phyloP scores from a whole-genome alignment of 495 filamentous ascomycete genomes.

The Penicillium waksmanii region DNA sequence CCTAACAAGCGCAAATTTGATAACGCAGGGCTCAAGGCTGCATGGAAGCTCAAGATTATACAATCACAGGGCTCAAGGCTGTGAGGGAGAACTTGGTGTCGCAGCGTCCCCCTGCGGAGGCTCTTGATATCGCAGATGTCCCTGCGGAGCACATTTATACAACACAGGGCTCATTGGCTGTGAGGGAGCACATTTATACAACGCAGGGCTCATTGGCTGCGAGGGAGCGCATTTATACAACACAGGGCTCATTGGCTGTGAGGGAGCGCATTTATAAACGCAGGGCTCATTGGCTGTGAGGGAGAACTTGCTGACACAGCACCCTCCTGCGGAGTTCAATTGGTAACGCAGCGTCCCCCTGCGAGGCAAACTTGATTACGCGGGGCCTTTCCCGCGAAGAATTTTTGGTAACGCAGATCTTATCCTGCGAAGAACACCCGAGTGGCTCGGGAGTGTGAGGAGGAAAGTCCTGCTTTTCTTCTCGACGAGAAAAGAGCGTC shows the following conservation, averaged over 20 bases:
- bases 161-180: too few relatives aligned
- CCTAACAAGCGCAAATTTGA: not conserved
- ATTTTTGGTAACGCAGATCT: not conserved
- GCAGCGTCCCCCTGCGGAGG: not conserved
- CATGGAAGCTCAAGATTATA: not conserved
- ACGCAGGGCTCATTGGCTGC: not conserved
- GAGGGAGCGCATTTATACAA: too few relatives aligned
- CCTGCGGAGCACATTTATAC: too few relatives aligned
- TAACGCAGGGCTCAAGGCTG: not conserved
- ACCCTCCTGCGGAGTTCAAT: not conserved
- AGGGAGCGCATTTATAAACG: not conserved
- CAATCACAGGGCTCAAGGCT: not conserved
- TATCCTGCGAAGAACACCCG: not conserved
- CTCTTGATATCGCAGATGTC: too few relatives aligned
- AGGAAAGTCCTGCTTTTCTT: too few relatives aligned
- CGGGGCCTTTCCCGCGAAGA: not conserved
- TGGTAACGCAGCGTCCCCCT: not conserved
- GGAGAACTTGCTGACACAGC: not conserved
- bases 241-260: not conserved
- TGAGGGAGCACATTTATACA: not conserved
- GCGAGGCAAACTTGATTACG: not conserved
- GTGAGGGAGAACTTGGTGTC: not conserved
- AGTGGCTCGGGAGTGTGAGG: too few relatives aligned
- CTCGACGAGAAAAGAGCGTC: too few relatives aligned
- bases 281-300: not conserved